Conservation (phyloP, 2,329 filamentous ascomycete species). For the Fusarium sp. region DNA sequence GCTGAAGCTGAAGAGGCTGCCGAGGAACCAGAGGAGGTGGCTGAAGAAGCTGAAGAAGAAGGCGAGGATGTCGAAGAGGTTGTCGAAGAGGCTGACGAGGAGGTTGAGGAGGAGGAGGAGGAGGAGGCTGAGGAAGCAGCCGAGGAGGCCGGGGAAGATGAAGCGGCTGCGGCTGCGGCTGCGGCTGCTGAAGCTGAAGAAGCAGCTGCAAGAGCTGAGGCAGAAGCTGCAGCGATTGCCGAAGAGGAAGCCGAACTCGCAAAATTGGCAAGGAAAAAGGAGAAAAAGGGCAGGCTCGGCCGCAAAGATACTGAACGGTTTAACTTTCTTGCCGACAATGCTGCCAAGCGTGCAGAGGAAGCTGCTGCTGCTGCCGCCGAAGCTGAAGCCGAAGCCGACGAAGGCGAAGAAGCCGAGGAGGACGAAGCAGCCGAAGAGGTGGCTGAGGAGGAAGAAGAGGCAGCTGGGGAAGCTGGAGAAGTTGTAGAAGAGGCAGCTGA, state of each 20-base stretch:
- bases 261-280: conserved; percentile 50
- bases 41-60: conserved; percentile 41
- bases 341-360: conserved; percentile 38
- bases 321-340: conserved; percentile 14
- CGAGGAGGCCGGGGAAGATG: conserved; percentile 19
- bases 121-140: conserved; percentile 41
- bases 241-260: conserved; percentile 54
- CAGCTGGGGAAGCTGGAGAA: neutral
- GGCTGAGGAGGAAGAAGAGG: conserved; percentile 39
- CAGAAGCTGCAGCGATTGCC: conserved; percentile 43
- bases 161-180: conserved; percentile 40
- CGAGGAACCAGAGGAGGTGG: conserved; percentile 28
- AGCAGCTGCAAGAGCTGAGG: conserved; percentile 4
- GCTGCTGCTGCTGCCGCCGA: conserved; percentile 30
- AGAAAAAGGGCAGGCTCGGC: conserved; percentile 50
- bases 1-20: conserved; percentile 35
- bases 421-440: conserved; percentile 45
- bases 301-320: conserved; percentile 38
- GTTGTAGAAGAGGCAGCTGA: conserved; percentile 20
- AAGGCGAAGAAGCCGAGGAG: neutral
- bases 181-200: conserved; percentile 30
- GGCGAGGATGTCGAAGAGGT: conserved; percentile 37
- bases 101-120: conserved; percentile 41
- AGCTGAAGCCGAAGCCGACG: conserved; percentile 15
- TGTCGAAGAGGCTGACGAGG: conserved; percentile 23